Conservation (phyloP, 352 stramenopile species). For the Phytophthora kernoviae region DNA sequence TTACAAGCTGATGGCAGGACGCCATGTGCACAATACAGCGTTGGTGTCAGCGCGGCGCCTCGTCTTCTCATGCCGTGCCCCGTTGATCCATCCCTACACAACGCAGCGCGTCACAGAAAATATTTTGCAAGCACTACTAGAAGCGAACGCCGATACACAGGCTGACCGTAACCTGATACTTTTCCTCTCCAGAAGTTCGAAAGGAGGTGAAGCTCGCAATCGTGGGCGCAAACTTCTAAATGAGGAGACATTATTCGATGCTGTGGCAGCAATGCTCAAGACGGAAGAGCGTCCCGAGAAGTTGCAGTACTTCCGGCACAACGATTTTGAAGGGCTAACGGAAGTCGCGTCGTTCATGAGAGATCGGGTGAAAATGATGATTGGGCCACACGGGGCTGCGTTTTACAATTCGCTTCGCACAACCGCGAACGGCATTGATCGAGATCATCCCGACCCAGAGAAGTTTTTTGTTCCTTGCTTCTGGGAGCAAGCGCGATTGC, state of each 20-base stretch:
- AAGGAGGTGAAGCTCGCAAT: conserved; percentile 25
- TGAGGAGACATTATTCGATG: conserved; percentile 21
- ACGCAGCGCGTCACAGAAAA: conserved; percentile 35
- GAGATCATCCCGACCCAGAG: conserved; percentile 27
- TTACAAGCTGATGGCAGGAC: conserved; percentile 28
- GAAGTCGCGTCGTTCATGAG: conserved; percentile 30
- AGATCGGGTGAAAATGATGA: conserved; percentile 36
- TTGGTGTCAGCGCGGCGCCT: conserved; percentile 22
- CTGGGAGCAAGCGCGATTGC: conserved; percentile 31
- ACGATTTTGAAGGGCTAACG: conserved; percentile 26
- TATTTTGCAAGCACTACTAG: conserved; percentile 20
- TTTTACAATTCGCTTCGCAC: conserved; percentile 37
- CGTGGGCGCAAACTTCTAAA: conserved; percentile 31
- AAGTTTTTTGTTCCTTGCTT: conserved; percentile 34
- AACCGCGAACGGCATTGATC: conserved; percentile 29
- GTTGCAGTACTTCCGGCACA: conserved; percentile 32
- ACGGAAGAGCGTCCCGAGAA: conserved; percentile 6
- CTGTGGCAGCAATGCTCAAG: conserved; percentile 24
- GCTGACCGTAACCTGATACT: conserved; percentile 28
- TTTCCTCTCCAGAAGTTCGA: conserved; percentile 26
- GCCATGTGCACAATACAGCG: conserved; percentile 15
- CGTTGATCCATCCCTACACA: conserved; percentile 33
- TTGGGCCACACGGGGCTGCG: conserved; percentile 30
- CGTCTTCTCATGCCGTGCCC: conserved; percentile 35
- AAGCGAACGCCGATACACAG: conserved; percentile 2